Conservation (phyloP, 2,329 filamentous ascomycete genomes). For the Lasiodiplodia theobromae region DNA sequence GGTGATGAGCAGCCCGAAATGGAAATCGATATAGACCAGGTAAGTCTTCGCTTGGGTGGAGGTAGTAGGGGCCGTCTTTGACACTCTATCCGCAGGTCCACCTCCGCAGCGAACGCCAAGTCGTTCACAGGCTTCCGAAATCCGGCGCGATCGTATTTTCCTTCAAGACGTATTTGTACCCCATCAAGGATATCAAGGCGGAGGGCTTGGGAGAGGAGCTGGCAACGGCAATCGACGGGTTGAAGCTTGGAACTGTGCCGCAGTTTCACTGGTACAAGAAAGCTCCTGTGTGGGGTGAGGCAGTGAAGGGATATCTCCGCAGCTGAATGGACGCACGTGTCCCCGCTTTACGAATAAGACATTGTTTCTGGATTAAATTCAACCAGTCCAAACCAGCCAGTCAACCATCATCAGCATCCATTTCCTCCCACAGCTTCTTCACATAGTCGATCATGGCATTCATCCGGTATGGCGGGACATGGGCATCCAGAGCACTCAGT, state of each 20-base stretch:
- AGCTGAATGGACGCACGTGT: neutral
- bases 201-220: slow-evolving; percentile 63
- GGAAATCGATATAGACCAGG: neutral
- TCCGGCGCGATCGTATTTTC: slow-evolving; percentile 50
- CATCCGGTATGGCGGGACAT: neutral
- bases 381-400: neutral
- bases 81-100: neutral
- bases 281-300: slow-evolving; percentile 62
- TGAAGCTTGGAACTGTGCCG: slow-evolving; percentile 64
- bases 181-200: slow-evolving; percentile 60
- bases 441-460: neutral
- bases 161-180: slow-evolving; percentile 69
- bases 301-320: slow-evolving; percentile 58
- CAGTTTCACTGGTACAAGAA: slow-evolving; percentile 66
- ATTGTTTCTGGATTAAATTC: neutral
- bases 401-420: neutral
- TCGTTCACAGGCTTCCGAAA: neutral
- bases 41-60: neutral
- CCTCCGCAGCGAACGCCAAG: neutral
- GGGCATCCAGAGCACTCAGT: neutral
- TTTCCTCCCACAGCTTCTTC: neutral
- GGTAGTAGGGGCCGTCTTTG: neutral
- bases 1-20: neutral
- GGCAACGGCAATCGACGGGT: slow-evolving; percentile 65
- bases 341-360: neutral